Evolutionary conservation across 164 flowering plant species (phyloP).

Genomic region (Pachysandra terminalis): DNA sequence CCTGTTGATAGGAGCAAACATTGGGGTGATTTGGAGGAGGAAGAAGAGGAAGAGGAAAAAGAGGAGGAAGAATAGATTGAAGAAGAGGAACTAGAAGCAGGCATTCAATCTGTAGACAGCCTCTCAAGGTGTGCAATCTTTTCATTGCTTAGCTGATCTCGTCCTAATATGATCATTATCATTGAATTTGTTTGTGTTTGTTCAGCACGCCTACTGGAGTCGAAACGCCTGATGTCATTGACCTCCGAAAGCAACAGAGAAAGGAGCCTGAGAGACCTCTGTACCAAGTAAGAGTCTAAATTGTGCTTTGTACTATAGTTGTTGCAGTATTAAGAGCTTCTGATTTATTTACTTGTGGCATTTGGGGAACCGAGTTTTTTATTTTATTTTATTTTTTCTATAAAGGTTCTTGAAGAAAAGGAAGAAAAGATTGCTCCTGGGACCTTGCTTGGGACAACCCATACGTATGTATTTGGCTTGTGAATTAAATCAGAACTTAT

Average conservation of each 20-base stretch:
- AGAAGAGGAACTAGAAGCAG: constrained; percentile 82
- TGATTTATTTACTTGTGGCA: too few species aligned
- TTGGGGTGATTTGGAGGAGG: constrained; percentile 99
- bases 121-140: constrained; percentile 61
- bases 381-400: not conserved
- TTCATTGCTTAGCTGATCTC: not conserved
- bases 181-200: constrained; percentile 4
- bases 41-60: constrained; percentile 82
- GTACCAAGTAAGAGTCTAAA: constrained; percentile 59
- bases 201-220: constrained; percentile 95
- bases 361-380: not conserved
- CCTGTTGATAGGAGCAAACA: constrained; percentile 95
- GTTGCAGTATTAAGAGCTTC: too few species aligned
- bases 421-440: constrained; percentile 90
- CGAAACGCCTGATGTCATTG: constrained; percentile 98
- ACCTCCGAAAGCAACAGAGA: constrained; percentile 94
- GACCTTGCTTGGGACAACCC: constrained; percentile 83
- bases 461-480: constrained; percentile 50
- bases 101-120: constrained; percentile 90
- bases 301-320: not conserved
- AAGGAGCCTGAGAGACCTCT: constrained; percentile 96
- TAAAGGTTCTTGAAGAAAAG: constrained; percentile 87
- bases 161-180: not conserved
- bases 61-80: constrained; percentile 74
- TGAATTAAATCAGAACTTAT: not conserved